Conservation (phyloP, 352 stramenopile genomes). For the Phytophthora tentaculata region DNA sequence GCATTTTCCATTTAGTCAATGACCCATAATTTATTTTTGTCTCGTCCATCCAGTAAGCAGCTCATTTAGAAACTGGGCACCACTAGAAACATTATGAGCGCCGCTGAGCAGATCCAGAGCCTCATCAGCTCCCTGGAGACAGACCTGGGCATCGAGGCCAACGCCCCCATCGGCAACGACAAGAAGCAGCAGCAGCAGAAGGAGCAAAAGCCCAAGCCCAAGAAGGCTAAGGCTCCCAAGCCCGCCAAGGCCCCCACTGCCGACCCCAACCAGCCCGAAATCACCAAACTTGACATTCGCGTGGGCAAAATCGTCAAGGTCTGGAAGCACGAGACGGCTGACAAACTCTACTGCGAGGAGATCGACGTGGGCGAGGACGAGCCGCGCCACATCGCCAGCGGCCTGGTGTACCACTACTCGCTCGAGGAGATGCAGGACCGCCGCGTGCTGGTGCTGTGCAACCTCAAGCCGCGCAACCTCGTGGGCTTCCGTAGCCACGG, state of each 20-base stretch:
- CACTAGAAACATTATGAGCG: conserved; percentile 30
- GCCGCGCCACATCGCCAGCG: conserved; percentile 87
- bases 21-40: conserved; percentile 11
- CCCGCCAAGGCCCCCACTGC: conserved; percentile 46
- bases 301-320: conserved; percentile 92
- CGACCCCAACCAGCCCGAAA: conserved; percentile 76
- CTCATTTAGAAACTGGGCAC: neutral
- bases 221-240: conserved; percentile 59
- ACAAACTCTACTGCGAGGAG: conserved; percentile 94
- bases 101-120: conserved; percentile 68
- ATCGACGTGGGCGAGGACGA: conserved; percentile 91
- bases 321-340: conserved; percentile 91
- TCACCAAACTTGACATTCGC: conserved; percentile 93
- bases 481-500: conserved; percentile 92
- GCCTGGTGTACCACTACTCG: conserved; percentile 88
- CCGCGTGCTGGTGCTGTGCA: conserved; percentile 90
- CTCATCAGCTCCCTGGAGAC: conserved; percentile 78
- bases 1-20: no score
- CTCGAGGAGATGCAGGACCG: conserved; percentile 88
- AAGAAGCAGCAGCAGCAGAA: conserved; percentile 44
- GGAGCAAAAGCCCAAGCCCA: conserved; percentile 43
- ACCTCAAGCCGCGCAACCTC: conserved; percentile 92
- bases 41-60: conserved; percentile 16
- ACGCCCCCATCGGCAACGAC: conserved; percentile 50
- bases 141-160: conserved; percentile 75